Percentiles rank a stretch among this genome's conserved stretches.
Evolutionary conservation across 306 rosid genomes (phyloP).

Genomic region (Fragaria iinumae): DNA sequence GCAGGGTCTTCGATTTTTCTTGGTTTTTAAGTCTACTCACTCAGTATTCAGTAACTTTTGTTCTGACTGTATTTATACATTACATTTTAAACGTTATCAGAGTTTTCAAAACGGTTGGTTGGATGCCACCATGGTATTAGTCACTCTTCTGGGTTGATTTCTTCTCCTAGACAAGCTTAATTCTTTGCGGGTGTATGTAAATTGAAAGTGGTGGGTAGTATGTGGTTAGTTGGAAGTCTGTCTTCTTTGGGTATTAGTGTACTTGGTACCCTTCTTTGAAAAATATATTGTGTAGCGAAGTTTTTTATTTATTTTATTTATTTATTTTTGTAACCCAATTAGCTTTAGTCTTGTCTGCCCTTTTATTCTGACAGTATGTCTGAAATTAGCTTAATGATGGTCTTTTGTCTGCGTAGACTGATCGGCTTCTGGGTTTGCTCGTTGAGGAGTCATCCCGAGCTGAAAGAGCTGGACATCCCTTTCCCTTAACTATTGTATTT

Average conservation of each 20-base stretch:
- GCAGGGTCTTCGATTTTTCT: background rate
- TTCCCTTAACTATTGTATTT: slow-evolving; percentile 78
- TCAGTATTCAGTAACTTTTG: background rate
- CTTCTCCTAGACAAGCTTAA: background rate
- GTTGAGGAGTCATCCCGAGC: slow-evolving; percentile 77
- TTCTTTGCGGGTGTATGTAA: background rate
- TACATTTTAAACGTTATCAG: background rate
- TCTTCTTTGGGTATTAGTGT: background rate
- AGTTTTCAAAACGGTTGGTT: background rate
- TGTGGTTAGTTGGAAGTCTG: background rate
- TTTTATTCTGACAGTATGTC: background rate
- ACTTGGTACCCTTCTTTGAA: background rate
- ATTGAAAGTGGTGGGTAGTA: background rate
- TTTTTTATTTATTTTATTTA: background rate
- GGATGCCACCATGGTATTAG: background rate
- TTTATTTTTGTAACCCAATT: background rate
- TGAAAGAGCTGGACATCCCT: slow-evolving; percentile 61
- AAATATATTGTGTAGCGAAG: background rate
- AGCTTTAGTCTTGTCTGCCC: background rate
- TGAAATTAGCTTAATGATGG: background rate
- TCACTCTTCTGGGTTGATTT: background rate
- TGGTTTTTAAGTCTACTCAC: background rate
- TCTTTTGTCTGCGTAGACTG: slow-evolving; percentile 52
- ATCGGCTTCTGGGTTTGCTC: slow-evolving; percentile 71
- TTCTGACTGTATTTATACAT: background rate